Percentiles rank a stretch among this genome's conserved stretches.
These are phyloP conservation scores for Kwoniella shivajii DNA, from an alignment of 1,284 basidiomycete species.

Conservation along the genomic window DNA sequence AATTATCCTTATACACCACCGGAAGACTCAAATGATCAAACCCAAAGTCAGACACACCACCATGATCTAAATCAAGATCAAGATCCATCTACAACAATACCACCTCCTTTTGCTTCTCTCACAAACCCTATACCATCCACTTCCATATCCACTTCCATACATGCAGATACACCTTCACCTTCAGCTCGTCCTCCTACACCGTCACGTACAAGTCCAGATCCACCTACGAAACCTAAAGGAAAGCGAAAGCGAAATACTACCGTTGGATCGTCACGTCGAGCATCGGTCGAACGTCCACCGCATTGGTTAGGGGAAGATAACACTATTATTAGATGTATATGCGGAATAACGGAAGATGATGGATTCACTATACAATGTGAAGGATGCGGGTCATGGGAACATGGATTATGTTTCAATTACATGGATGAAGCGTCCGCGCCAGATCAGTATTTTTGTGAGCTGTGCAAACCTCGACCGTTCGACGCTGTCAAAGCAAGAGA, in stretches of 20 bases:
- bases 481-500: slow-evolving; percentile 33
- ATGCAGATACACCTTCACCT: slow-evolving; percentile 4
- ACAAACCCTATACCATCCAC: neutral
- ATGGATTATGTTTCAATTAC: slow-evolving; percentile 83
- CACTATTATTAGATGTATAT: slow-evolving; percentile 53
- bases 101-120: slow-evolving; percentile 3
- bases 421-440: slow-evolving; percentile 67
- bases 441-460: slow-evolving; percentile 58
- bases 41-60: neutral
- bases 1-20: slow-evolving; percentile 38
- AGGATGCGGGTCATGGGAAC: slow-evolving; percentile 84
- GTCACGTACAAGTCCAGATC: slow-evolving; percentile 21
- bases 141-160: neutral
- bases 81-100: neutral
- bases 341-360: slow-evolving; percentile 66
- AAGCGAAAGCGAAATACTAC: slow-evolving; percentile 44
- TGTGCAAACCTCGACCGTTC: slow-evolving; percentile 47
- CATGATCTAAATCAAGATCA: neutral
- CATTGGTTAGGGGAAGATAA: slow-evolving; percentile 54
- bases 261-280: slow-evolving; percentile 37
- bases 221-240: slow-evolving; percentile 28
- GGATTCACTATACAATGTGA: slow-evolving; percentile 94
- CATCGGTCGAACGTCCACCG: slow-evolving; percentile 29
- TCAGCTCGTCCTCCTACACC: slow-evolving; percentile 9
- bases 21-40: slow-evolving; percentile 23